phyloP scores from a whole-genome alignment of 345 rosid genomes.

The Gossypium anomalum region DNA sequence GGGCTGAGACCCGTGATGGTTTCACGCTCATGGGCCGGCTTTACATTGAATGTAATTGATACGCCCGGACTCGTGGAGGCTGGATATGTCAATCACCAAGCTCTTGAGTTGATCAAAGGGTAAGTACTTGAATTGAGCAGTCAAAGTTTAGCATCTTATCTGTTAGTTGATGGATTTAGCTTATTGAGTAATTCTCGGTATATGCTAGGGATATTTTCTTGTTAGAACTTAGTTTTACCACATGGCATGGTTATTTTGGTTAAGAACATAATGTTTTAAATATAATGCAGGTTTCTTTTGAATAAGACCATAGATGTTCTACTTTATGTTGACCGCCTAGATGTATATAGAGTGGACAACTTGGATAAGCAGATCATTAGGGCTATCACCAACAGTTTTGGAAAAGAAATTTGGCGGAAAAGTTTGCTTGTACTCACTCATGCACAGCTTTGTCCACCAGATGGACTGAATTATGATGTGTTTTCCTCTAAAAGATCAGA shows the following conservation, averaged over 20 bases:
- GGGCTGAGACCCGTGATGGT: slow-evolving; percentile 70
- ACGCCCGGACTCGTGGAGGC: slow-evolving; percentile 85
- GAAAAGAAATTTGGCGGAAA: slow-evolving; percentile 69
- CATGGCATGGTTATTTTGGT: not conserved
- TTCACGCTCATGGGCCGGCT: slow-evolving; percentile 61
- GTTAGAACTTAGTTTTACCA: not conserved
- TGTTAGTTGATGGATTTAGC: not conserved
- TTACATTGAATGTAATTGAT: slow-evolving; percentile 66
- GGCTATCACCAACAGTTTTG: slow-evolving; percentile 69
- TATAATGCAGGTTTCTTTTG: slow-evolving; percentile 58
- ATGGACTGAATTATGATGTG: slow-evolving; percentile 56
- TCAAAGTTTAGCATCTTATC: not conserved
- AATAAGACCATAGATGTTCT: slow-evolving; percentile 67
- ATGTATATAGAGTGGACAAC: slow-evolving; percentile 86
- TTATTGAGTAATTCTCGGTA: not conserved
- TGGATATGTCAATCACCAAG: slow-evolving; percentile 78
- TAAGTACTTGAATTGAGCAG: slow-evolving; percentile 19
- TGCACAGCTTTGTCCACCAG: slow-evolving; percentile 81
- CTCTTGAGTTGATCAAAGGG: slow-evolving; percentile 73
- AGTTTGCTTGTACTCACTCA: slow-evolving; percentile 80
- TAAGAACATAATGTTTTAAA: slow-evolving; percentile 7
- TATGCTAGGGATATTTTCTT: not conserved
- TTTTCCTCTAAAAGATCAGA: slow-evolving; percentile 65
- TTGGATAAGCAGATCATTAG: slow-evolving; percentile 67
- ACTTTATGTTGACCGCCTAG: slow-evolving; percentile 76